Percentiles rank a stretch among this genome's conserved stretches.
phyloP scores from a whole-genome alignment of 2,329 filamentous ascomycete genomes.

The Didymellaceae sp. region DNA sequence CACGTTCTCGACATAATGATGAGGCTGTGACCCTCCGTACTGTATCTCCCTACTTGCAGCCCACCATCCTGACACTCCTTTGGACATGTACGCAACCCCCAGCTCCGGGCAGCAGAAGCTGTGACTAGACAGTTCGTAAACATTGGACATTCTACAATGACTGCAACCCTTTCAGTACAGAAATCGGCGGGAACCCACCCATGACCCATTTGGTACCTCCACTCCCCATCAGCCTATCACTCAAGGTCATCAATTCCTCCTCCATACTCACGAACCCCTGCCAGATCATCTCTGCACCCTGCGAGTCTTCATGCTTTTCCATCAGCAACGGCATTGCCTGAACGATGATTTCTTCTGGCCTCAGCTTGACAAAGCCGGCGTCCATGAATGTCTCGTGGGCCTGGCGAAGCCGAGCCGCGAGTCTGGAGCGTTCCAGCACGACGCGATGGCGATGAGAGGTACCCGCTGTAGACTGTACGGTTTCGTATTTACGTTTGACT shows the following conservation, averaged over 20 bases:
- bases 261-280: constrained; percentile 4
- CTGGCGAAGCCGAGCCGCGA: constrained; percentile 3
- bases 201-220: constrained; percentile 2
- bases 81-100: too few species aligned
- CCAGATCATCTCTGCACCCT: not conserved
- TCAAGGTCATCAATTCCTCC: not conserved
- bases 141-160: too few species aligned
- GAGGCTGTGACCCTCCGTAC: not conserved
- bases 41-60: too few species aligned
- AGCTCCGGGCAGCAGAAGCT: not conserved
- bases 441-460: not conserved
- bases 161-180: not conserved
- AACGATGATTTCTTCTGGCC: constrained; percentile 10
- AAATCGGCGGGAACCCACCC: not conserved
- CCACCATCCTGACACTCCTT: too few species aligned
- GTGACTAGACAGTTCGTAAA: too few species aligned
- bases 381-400: constrained; percentile 2
- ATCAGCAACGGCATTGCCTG: not conserved
- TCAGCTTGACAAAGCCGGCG: not conserved
- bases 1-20: too few species aligned
- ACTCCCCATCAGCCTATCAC: constrained; percentile 1
- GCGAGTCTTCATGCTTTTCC: not conserved
- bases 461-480: not conserved
- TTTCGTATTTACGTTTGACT: not conserved
- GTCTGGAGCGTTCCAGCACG: constrained; percentile 5